Evolutionary conservation across 768 basidiomycete genomes (phyloP), one percentile per base, ranked within the genome.

Genomic region (Suillus placidus): DNA sequence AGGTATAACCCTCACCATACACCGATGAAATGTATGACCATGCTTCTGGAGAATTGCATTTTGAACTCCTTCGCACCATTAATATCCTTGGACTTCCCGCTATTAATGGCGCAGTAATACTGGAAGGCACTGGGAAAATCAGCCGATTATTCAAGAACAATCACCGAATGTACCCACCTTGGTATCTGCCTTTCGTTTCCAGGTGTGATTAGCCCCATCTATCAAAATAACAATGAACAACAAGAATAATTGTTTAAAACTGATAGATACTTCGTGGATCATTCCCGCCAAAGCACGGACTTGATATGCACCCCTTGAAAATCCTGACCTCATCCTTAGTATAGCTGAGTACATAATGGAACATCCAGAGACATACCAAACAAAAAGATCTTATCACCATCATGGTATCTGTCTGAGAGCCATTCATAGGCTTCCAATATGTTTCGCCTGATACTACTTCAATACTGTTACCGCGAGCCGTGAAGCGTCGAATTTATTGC

Each of bases 171-270:
- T 20, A 34, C 54, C 20, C 2, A 55, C 54, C 3, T 20, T 32
- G 54, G 2, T 32, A 55, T 34, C 3, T 55, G 32, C 10, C 20
- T 20, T 55, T 34, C 20, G 18, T 55, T 55, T 55, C 10, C 20
- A 16, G 20, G 32, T 34, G 20, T 55, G 18, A 55, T 34, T 6
- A 55, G 54, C 4, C 80, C 79, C 43, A 80, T 72, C 80, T 80
- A 38, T 35, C 10, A 43, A 14, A 30, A 13, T 4, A 38, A 37
- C n/a, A 2, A 10, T 37, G 6, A 38, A 64, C 45, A 61, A 40
- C 61, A 37, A 34, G 26, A 6, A 35, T 62, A 4, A 4, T 54
- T 57, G 20, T 32, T 26, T 26, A 9, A 51, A 32, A 18, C 9
- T 13, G 34, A 61, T n/a, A 61, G 6, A n/a, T 55, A 62, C 61